These are phyloP conservation scores for Hymenoscyphus albidus DNA, from an alignment of 2,329 filamentous ascomycete genomes.

Conservation along the genomic window DNA sequence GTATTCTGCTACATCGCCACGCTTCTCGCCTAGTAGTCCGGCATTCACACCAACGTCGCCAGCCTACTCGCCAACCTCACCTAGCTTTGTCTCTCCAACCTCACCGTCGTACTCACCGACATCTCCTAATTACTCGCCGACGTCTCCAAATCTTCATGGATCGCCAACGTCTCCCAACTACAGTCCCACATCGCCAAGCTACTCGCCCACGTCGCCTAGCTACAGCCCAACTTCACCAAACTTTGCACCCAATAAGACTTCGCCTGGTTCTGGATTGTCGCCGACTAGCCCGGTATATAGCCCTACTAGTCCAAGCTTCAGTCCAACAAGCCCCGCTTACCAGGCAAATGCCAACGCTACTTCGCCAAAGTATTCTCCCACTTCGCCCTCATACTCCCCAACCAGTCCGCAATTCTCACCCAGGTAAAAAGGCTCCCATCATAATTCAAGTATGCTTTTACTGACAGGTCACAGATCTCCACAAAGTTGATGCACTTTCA, in stretches of 20 bases:
- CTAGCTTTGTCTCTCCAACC: slow-evolving; percentile 48
- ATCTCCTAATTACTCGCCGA: slow-evolving; percentile 68
- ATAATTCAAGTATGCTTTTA: neutral
- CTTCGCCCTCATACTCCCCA: slow-evolving; percentile 29
- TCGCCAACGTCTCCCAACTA: slow-evolving; percentile 32
- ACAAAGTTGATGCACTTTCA: slow-evolving; percentile 19
- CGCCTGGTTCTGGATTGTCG: slow-evolving; percentile 30
- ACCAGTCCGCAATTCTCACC: slow-evolving; percentile 33
- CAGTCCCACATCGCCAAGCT: slow-evolving; percentile 46
- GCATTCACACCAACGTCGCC: slow-evolving; percentile 36
- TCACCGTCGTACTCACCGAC: slow-evolving; percentile 78
- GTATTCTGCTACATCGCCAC: slow-evolving; percentile 44
- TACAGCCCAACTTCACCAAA: slow-evolving; percentile 33
- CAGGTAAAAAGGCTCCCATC: slow-evolving; percentile 19
- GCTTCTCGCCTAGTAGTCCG: slow-evolving; percentile 57
- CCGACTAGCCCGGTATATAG: slow-evolving; percentile 34
- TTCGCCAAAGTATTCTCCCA: slow-evolving; percentile 40
- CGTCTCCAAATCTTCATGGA: slow-evolving; percentile 61
- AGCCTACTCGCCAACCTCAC: slow-evolving; percentile 35
- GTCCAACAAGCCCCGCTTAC: slow-evolving; percentile 31
- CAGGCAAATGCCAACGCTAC: slow-evolving; percentile 24
- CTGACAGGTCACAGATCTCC: slow-evolving; percentile 26
- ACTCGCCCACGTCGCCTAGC: slow-evolving; percentile 30
- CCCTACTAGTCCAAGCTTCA: slow-evolving; percentile 33
- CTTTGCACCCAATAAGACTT: slow-evolving; percentile 27